These are phyloP conservation scores for Teunomyces pallodes DNA, from an alignment of 805 yeast genomes.

Conservation along the genomic window DNA sequence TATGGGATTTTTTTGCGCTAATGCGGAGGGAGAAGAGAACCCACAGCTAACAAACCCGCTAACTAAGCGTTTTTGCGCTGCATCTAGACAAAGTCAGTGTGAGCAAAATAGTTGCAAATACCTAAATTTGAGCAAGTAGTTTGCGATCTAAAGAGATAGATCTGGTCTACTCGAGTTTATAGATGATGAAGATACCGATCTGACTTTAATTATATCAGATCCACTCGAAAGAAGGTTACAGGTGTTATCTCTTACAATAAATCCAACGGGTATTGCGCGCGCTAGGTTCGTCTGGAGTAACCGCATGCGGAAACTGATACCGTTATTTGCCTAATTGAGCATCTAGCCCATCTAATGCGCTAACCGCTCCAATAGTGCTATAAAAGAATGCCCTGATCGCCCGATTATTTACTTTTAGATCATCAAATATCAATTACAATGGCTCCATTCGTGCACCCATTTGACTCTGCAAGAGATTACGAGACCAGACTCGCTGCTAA, in stretches of 20 bases:
- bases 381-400: not conserved
- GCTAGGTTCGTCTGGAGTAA: not conserved
- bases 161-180: too few relatives aligned
- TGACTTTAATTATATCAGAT: too few relatives aligned
- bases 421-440: not conserved
- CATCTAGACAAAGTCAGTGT: not conserved
- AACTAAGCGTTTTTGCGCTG: not conserved
- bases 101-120: not conserved
- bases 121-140: not conserved
- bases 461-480: slow-evolving; percentile 55
- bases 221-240: too few relatives aligned
- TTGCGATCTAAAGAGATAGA: too few relatives aligned
- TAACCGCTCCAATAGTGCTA: not conserved
- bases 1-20: not conserved
- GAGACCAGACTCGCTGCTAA: slow-evolving; percentile 59
- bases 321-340: not conserved
- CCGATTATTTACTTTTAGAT: not conserved
- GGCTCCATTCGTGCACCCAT: slow-evolving; percentile 43
- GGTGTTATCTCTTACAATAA: not conserved
- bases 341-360: not conserved
- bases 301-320: slow-evolving; percentile 4
- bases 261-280: not conserved
- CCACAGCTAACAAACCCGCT: not conserved
- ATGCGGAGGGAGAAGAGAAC: not conserved
- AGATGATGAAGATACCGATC: too few relatives aligned